Base-by-base conservation (phyloP, 768 basidiomycete genomes). In the Mycena leptocephala region DNA sequence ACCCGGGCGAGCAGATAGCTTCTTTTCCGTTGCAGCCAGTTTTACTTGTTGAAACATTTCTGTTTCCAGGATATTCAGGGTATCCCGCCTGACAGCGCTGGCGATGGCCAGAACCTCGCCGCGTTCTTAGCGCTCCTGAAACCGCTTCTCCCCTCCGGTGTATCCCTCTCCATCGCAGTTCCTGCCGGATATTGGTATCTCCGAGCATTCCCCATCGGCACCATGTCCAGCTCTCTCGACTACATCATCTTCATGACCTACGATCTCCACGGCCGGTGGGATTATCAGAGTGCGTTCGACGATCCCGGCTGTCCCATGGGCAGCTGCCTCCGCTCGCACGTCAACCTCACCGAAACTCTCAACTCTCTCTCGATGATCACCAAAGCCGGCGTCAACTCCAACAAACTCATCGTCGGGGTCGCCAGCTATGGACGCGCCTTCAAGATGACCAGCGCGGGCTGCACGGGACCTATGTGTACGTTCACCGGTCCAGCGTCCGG, bases 221-320 rank as follows among this genome's bases (percentile, higher is more conserved):
- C n/a, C n/a, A n/a, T n/a, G n/a, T n/a, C n/a, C n/a, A n/a, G n/a
- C n/a, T n/a, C n/a, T n/a, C n/a, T n/a, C n/a, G n/a, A n/a, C n/a
- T n/a, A n/a, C n/a, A n/a, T n/a, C 18, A 26, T 66, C 48, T 66
- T 18, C 65, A 66, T 66, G 65, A 66, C 65, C 65, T 66, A 66
- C 33, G 65, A 66, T 26, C 65, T 66, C 24, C 65, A 66, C 48
- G 65, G 65, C 20, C 65, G 53, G 33, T 66, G 65, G 65, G 65
- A 66, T 20, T 66, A 53, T n/a, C 9, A 20, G 3, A 66, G 24
- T 53, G 51, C 48, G 30, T 66, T 66, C 32, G 30, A 33, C 11
- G 48, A 53, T 33, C 32, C 24, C 22, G 48, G 65, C 65, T 66
- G 65, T 66, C 65, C 65, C 16, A 5, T 3, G 2, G 65, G 65